Conservation (phyloP, 2,329 filamentous ascomycete species). For the Aspergillaceae sp. region DNA sequence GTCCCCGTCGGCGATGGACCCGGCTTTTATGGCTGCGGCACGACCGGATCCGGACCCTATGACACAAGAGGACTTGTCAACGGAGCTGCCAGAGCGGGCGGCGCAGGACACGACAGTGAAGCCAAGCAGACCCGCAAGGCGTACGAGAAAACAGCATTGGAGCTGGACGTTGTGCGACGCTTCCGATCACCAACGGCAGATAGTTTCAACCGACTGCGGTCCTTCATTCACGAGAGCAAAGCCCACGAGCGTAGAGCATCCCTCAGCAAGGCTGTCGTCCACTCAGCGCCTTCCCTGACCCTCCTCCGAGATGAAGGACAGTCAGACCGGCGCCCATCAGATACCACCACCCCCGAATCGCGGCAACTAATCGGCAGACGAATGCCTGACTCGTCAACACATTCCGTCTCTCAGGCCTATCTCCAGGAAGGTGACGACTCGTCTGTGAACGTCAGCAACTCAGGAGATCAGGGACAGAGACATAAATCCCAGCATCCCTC, state of each 20-base stretch:
- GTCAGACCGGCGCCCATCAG: conserved; percentile 6
- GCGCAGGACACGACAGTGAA: conserved; percentile 26
- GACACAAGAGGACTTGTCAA: conserved; percentile 23
- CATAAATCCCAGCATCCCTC: conserved; percentile 23
- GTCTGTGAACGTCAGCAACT: conserved; percentile 12
- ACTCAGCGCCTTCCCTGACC: conserved; percentile 27
- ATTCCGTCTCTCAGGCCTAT: conserved; percentile 14
- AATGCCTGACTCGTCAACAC: conserved; percentile 13
- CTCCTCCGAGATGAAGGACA: conserved; percentile 20
- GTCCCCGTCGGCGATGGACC: conserved; percentile 29
- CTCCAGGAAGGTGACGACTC: conserved; percentile 24
- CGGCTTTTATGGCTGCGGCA: conserved; percentile 21
- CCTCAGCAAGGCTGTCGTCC: conserved; percentile 22
- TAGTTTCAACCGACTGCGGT: conserved; percentile 33
- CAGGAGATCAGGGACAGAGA: conserved; percentile 4
- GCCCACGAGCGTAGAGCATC: conserved; percentile 10
- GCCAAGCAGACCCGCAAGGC: conserved; percentile 33
- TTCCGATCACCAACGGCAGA: conserved; percentile 38
- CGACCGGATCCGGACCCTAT: conserved; percentile 21
- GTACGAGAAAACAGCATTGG: conserved; percentile 37
- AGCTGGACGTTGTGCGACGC: conserved; percentile 37
- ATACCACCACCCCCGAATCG: conserved; percentile 7
- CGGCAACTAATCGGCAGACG: conserved; percentile 15
- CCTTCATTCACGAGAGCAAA: conserved; percentile 16
- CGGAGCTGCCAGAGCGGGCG: conserved; percentile 19